phyloP scores from a whole-genome alignment of 139 green algal species.

The Coccomyxa sp. region DNA sequence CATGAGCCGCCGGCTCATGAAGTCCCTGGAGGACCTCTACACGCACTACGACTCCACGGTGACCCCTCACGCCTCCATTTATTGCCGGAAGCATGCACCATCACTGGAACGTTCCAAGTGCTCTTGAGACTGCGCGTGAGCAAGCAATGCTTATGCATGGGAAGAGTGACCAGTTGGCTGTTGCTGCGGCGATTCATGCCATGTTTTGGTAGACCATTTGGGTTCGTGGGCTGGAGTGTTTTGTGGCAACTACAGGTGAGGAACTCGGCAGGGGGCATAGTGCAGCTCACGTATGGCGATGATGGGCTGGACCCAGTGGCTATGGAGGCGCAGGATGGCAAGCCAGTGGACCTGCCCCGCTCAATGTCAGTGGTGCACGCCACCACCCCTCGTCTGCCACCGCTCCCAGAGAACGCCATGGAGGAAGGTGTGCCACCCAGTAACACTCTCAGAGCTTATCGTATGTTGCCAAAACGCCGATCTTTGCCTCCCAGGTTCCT shows the following conservation, averaged over 20 bases:
- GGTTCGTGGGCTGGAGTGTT: too few relatives aligned
- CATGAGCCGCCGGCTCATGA: constrained; percentile 97
- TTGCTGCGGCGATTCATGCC: too few relatives aligned
- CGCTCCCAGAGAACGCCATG: background rate
- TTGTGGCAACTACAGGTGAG: constrained; percentile 50
- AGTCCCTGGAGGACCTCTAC: constrained; percentile 95
- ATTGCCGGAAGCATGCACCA: background rate
- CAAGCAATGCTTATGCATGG: too few relatives aligned
- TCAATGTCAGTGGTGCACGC: constrained; percentile 43
- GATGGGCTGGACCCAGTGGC: constrained; percentile 88
- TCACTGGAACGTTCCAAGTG: constrained; percentile 10
- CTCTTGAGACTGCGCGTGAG: background rate
- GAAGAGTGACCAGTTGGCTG: too few relatives aligned
- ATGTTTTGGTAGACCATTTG: too few relatives aligned
- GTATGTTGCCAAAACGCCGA: too few relatives aligned
- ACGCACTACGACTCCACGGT: constrained; percentile 89
- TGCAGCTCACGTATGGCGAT: constrained; percentile 94
- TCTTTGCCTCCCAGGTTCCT: too few relatives aligned
- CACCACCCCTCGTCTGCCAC: background rate
- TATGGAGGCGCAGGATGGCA: constrained; percentile 83
- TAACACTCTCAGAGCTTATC: background rate
- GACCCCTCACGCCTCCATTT: constrained; percentile 5
- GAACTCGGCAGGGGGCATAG: constrained; percentile 79
- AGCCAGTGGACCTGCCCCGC: constrained; percentile 62
- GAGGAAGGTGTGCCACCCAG: background rate